Evolutionary conservation across 352 stramenopile genomes (phyloP).

Genomic region (Phytophthora colocasiae): DNA sequence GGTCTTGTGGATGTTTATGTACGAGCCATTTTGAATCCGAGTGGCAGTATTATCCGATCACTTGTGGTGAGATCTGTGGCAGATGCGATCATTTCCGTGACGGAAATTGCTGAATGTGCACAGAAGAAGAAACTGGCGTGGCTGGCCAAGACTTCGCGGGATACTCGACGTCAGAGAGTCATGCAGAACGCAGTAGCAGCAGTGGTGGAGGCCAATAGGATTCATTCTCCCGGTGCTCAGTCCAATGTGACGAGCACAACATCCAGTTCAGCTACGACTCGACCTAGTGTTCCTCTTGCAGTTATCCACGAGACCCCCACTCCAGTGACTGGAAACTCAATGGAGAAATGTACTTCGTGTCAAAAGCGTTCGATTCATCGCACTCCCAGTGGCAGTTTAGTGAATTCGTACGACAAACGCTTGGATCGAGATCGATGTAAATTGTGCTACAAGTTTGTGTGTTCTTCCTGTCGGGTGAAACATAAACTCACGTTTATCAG

Average conservation of each 20-base stretch:
- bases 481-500: conserved; percentile 38
- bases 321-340: neutral
- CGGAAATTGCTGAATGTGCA: conserved; percentile 34
- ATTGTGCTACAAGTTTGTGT: conserved; percentile 43
- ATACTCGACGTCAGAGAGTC: conserved; percentile 11
- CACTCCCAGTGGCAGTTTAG: conserved; percentile 11
- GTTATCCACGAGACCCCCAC: neutral
- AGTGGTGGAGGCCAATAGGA: conserved; percentile 19
- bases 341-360: conserved; percentile 42
- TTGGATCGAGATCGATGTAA: conserved; percentile 32
- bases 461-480: conserved; percentile 39
- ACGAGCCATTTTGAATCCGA: conserved; percentile 38
- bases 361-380: conserved; percentile 29
- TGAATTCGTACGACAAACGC: conserved; percentile 27
- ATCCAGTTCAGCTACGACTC: conserved; percentile 32
- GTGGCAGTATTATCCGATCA: conserved; percentile 40
- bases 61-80: conserved; percentile 32
- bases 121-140: conserved; percentile 50
- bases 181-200: conserved; percentile 25
- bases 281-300: conserved; percentile 20
- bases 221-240: conserved; percentile 20
- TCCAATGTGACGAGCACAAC: conserved; percentile 32
- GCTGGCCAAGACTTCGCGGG: conserved; percentile 25
- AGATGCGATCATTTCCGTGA: conserved; percentile 39
- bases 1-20: conserved; percentile 49